These are phyloP conservation scores for Haberlea rhodopensis DNA, from an alignment of 257 asterid species.

Conservation along the genomic window DNA sequence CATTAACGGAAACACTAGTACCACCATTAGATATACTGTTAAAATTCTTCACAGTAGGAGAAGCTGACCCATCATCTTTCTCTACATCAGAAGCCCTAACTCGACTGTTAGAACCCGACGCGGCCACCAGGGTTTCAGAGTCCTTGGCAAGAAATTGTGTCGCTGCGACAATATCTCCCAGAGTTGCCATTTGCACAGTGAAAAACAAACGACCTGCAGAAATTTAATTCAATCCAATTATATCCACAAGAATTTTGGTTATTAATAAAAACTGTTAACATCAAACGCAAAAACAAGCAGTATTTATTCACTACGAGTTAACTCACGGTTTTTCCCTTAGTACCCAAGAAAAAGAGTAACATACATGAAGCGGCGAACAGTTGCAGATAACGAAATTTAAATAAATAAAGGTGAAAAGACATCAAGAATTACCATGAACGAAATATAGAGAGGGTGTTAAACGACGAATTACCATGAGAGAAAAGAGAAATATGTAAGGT, in stretches of 20 bases:
- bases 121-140: slow-evolving; percentile 21
- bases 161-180: slow-evolving; percentile 24
- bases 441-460: neutral
- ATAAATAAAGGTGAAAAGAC: neutral
- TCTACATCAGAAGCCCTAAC: slow-evolving; percentile 9
- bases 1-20: slow-evolving; percentile 2
- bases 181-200: slow-evolving; percentile 25
- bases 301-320: neutral
- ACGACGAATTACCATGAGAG: neutral
- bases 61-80: slow-evolving; percentile 21
- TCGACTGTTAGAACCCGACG: slow-evolving; percentile 14
- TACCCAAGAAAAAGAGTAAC: neutral
- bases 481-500: too few relatives aligned
- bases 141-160: slow-evolving; percentile 16
- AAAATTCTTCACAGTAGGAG: neutral
- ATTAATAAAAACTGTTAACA: neutral
- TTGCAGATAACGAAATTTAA: neutral
- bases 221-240: neutral
- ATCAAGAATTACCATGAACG: neutral
- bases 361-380: neutral
- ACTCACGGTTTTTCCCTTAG: too few relatives aligned
- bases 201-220: neutral
- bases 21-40: slow-evolving; percentile 4
- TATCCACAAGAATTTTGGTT: too few relatives aligned
- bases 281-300: neutral